phyloP scores from a whole-genome alignment of 495 filamentous ascomycete genomes.

The Lineolata rhizophorae region DNA sequence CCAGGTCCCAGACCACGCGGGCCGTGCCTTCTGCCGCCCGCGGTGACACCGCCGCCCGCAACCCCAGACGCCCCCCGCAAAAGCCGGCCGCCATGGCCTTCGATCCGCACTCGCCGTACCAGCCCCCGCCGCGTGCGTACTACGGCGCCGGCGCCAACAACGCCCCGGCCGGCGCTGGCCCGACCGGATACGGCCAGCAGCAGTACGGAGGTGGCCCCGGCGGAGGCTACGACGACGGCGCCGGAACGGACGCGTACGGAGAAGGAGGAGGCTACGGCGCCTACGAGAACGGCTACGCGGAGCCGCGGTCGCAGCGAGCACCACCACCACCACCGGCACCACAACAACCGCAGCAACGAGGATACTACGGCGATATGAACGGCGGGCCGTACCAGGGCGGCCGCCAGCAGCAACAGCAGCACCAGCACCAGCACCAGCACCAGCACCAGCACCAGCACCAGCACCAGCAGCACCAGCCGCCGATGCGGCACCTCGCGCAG shows the following conservation, averaged over 20 bases:
- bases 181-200: conserved; percentile 2
- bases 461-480: conserved; percentile 1
- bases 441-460: conserved; percentile 4
- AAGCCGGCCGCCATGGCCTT: conserved; percentile 14
- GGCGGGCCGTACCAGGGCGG: too few species aligned
- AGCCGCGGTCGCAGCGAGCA: conserved; percentile 25
- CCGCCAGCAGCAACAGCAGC: conserved; percentile 2
- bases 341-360: conserved; percentile 29
- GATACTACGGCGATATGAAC: conserved; percentile 4
- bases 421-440: conserved; percentile 4
- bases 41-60: not conserved
- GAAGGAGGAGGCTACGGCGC: conserved; percentile 29
- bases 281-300: conserved; percentile 25
- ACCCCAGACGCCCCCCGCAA: not conserved
- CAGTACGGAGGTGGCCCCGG: conserved; percentile 27
- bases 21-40: not conserved
- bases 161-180: too few species aligned
- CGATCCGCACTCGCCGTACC: conserved; percentile 7
- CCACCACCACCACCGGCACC: too few species aligned
- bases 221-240: conserved; percentile 27
- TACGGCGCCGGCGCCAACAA: too few species aligned
- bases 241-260: conserved; percentile 18
- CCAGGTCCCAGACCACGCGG: too few species aligned
- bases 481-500: not conserved
- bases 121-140: conserved; percentile 31